Percentiles rank a stretch among this genome's conserved stretches.
Evolutionary conservation across 306 rosid species (phyloP).

Genomic region (Purshia tridentata): DNA sequence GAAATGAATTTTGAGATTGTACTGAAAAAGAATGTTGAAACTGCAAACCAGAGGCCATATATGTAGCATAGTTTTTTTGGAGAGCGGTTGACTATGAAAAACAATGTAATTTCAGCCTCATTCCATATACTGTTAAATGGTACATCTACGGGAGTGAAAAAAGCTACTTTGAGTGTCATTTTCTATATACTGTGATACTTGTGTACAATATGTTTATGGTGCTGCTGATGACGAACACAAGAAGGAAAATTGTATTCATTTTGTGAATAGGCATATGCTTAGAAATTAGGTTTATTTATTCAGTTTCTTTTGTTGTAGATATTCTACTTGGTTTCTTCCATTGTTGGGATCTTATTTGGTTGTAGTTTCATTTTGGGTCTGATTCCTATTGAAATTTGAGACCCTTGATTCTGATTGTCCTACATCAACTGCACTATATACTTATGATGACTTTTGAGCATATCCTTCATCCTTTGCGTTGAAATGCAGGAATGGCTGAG

Average conservation of each 20-base stretch:
- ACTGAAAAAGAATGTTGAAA: no score
- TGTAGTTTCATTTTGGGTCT: not conserved
- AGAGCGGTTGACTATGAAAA: not conserved
- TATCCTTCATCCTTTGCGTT: not conserved
- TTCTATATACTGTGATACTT: not conserved
- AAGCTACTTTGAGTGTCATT: not conserved
- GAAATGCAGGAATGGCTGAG: slow-evolving; percentile 73
- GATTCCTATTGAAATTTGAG: not conserved
- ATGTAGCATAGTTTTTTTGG: no score
- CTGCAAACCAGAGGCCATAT: not conserved
- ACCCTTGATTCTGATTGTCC: not conserved
- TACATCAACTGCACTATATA: not conserved
- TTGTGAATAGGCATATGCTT: not conserved
- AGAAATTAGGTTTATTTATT: not conserved
- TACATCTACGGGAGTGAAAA: not conserved
- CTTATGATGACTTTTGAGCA: not conserved
- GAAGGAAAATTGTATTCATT: not conserved
- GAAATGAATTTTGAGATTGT: no score
- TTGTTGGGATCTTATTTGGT: not conserved
- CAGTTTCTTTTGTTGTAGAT: not conserved
- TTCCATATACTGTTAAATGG: not conserved
- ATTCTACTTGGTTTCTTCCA: not conserved
- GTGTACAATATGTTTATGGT: not conserved
- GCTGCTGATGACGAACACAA: not conserved
- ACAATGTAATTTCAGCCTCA: not conserved